phyloP scores from a whole-genome alignment of 495 filamentous ascomycete genomes.

The Aspergillus cavernicola region DNA sequence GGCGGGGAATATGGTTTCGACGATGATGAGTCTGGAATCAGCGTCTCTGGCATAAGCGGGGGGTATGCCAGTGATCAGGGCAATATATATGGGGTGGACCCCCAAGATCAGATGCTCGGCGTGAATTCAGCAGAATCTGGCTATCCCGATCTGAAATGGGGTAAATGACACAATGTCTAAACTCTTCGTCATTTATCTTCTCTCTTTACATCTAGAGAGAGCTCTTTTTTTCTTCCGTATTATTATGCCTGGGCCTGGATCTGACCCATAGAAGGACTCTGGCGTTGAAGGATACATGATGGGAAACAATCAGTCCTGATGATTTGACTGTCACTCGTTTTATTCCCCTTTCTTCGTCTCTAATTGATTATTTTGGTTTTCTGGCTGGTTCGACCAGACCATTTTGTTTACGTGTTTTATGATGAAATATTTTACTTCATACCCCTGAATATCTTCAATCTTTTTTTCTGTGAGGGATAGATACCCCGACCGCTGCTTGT shows the following conservation, averaged over 20 bases:
- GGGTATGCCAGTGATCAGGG: conserved; percentile 33
- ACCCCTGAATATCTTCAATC: conserved; percentile 13
- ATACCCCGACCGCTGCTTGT: not conserved
- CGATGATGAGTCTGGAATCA: conserved; percentile 44
- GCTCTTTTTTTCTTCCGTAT: not conserved
- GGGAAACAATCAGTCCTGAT: conserved; percentile 11
- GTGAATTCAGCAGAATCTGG: conserved; percentile 31
- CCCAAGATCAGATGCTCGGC: conserved; percentile 29
- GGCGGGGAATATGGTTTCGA: conserved; percentile 53
- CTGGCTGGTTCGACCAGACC: conserved; percentile 11
- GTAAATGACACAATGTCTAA: conserved; percentile 16
- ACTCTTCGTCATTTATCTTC: not conserved
- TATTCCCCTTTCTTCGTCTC: conserved; percentile 8
- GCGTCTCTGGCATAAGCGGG: conserved; percentile 35
- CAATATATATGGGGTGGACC: conserved; percentile 32
- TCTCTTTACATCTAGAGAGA: not conserved
- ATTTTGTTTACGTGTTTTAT: conserved; percentile 18
- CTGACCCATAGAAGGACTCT: conserved; percentile 21
- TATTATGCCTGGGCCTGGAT: not conserved
- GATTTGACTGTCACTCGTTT: conserved; percentile 13
- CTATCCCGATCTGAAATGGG: conserved; percentile 35
- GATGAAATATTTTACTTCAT: conserved; percentile 18
- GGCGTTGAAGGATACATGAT: conserved; percentile 33
- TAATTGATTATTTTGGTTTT: conserved; percentile 11
- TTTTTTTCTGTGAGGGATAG: conserved; percentile 14